phyloP scores from a whole-genome alignment of 495 filamentous ascomycete genomes.

The Cercophora newfieldiana region DNA sequence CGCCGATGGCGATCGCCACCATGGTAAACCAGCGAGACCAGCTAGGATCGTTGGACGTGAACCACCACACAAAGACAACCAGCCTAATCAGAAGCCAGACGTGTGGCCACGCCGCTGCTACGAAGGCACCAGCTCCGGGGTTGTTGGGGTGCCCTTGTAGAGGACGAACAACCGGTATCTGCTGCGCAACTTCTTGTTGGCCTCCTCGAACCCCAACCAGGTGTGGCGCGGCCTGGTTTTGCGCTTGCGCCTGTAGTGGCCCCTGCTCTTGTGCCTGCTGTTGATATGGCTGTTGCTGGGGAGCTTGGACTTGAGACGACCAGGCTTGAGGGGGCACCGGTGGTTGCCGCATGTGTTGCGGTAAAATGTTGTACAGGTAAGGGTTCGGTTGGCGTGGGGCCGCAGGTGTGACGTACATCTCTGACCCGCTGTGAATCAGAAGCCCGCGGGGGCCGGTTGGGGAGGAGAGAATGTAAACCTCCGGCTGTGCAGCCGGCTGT shows the following conservation, averaged over 20 bases:
- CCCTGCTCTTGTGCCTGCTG: slow-evolving; percentile 3
- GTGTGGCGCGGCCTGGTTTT: background rate
- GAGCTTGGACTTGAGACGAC: slow-evolving; percentile 12
- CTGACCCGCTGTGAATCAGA: slow-evolving; percentile 48
- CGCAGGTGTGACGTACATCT: slow-evolving; percentile 47
- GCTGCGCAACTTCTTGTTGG: background rate
- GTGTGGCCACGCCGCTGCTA: slow-evolving; percentile 56
- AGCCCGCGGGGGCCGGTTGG: slow-evolving; percentile 61
- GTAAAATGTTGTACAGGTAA: background rate
- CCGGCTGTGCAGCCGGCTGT: slow-evolving; percentile 33
- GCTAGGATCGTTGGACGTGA: slow-evolving; percentile 66
- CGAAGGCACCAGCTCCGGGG: slow-evolving; percentile 45
- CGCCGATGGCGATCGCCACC: slow-evolving; percentile 53
- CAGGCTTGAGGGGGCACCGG: background rate
- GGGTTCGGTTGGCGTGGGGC: slow-evolving; percentile 1
- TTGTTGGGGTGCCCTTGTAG: slow-evolving; percentile 36
- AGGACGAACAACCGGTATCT: slow-evolving; percentile 3
- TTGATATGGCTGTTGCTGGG: slow-evolving; percentile 14
- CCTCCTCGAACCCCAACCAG: background rate
- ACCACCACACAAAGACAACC: slow-evolving; percentile 75
- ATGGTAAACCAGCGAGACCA: slow-evolving; percentile 71
- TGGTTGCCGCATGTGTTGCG: background rate
- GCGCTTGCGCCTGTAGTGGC: slow-evolving; percentile 14
- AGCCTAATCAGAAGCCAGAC: slow-evolving; percentile 80
- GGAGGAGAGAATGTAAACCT: slow-evolving; percentile 63